A percentile compares a stretch with the other conserved stretches of the same genome.
phyloP scores from a whole-genome alignment of 176 grass and related monocot species.

The Guadua angustifolia region DNA sequence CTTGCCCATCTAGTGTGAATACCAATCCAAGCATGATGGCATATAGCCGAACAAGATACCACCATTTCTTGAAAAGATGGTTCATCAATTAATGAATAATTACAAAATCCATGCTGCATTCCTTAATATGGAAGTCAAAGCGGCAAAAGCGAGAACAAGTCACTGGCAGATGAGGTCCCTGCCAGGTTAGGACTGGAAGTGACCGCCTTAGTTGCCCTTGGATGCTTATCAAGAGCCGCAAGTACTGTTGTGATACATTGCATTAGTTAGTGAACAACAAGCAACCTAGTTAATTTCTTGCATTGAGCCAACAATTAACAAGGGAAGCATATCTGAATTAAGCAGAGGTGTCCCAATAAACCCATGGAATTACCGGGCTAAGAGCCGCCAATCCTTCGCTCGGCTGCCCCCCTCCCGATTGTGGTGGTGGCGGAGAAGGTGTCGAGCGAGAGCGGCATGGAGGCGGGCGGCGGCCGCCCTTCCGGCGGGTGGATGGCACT shows the following conservation, averaged over 20 bases:
- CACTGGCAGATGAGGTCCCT: constrained; percentile 76
- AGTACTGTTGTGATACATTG: constrained; percentile 36
- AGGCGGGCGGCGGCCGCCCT: not conserved
- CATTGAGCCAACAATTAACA: not conserved
- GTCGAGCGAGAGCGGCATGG: constrained; percentile 41
- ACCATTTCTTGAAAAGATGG: not conserved
- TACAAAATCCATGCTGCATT: not conserved
- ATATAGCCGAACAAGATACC: not conserved
- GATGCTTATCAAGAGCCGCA: constrained; percentile 62
- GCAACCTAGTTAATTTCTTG: not conserved
- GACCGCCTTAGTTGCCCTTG: constrained; percentile 44
- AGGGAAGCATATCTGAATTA: not conserved
- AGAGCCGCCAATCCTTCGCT: constrained; percentile 2
- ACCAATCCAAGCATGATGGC: not conserved
- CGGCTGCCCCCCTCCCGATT: not conserved
- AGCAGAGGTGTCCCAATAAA: not conserved
- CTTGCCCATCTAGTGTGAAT: not conserved
- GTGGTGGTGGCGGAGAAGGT: not conserved
- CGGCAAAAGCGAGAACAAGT: not conserved
- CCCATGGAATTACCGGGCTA: constrained; percentile 7
- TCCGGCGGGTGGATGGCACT: not conserved
- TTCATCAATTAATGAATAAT: not conserved
- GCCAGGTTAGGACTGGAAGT: constrained; percentile 64
- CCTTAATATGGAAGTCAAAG: not conserved
- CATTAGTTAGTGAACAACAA: not conserved